These are phyloP conservation scores for Lipomyces lipofer DNA, from an alignment of 805 yeast genomes.

Conservation along the genomic window DNA sequence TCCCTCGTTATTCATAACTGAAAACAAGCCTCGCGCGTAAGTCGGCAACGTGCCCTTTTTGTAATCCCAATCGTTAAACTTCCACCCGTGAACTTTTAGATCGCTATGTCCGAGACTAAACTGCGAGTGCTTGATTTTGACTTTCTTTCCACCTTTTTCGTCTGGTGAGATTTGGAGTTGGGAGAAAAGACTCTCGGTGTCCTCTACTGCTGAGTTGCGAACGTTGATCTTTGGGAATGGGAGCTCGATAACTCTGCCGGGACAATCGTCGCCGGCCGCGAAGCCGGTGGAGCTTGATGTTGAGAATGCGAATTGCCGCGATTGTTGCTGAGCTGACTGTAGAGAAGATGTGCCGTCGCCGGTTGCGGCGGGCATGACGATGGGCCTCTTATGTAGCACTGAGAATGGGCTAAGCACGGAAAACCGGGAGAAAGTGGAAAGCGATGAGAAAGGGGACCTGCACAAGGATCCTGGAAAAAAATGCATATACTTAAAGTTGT, in stretches of 20 bases:
- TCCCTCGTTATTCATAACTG: constrained; percentile 41
- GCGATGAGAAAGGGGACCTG: too few relatives aligned
- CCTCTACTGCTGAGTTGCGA: not conserved
- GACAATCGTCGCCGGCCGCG: too few relatives aligned
- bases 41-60: constrained; percentile 16
- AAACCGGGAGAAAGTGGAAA: too few relatives aligned
- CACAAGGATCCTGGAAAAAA: too few relatives aligned
- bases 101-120: constrained; percentile 8
- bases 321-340: too few relatives aligned
- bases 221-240: constrained; percentile 8
- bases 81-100: constrained; percentile 54
- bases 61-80: constrained; percentile 88
- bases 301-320: constrained; percentile 1
- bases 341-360: too few relatives aligned
- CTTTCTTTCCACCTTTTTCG: not conserved
- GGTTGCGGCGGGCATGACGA: too few relatives aligned
- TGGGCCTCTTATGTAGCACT: too few relatives aligned
- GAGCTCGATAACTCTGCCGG: constrained; percentile 7
- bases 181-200: constrained; percentile 5
- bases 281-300: not conserved
- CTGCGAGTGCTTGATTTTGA: constrained; percentile 12
- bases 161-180: not conserved
- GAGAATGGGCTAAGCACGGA: too few relatives aligned
- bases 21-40: constrained; percentile 23
- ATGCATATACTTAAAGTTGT: too few relatives aligned